Conservation (phyloP, 2,329 filamentous ascomycete species). For the Fusarium sp. region DNA sequence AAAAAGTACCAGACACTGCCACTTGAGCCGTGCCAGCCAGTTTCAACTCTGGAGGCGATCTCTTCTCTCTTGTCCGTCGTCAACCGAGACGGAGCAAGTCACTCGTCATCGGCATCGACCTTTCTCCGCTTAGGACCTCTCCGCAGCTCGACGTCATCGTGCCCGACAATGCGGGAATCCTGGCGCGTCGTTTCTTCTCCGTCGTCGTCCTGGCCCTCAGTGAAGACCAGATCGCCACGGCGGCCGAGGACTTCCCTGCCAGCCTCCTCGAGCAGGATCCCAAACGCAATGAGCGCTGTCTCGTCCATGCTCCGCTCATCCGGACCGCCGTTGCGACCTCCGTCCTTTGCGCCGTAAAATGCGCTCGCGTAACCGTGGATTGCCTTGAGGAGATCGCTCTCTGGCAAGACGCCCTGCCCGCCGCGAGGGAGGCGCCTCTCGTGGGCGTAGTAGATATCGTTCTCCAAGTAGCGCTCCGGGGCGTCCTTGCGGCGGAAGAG, state of each 20-base stretch:
- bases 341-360: slow-evolving; percentile 63
- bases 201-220: slow-evolving; percentile 58
- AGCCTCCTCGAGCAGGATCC: slow-evolving; percentile 77
- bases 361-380: slow-evolving; percentile 72
- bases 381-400: slow-evolving; percentile 72
- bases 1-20: slow-evolving; percentile 1
- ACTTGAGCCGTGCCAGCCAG: not conserved
- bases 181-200: slow-evolving; percentile 31
- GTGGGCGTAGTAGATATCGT: slow-evolving; percentile 74
- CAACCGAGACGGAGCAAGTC: slow-evolving; percentile 3
- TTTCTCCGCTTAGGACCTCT: slow-evolving; percentile 48
- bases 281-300: slow-evolving; percentile 77
- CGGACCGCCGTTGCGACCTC: slow-evolving; percentile 29
- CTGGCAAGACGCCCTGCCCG: slow-evolving; percentile 63
- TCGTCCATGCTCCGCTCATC: slow-evolving; percentile 73
- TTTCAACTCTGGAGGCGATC: slow-evolving; percentile 2
- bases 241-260: slow-evolving; percentile 66
- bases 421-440: slow-evolving; percentile 60
- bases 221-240: slow-evolving; percentile 74
- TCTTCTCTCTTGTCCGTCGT: not conserved
- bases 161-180: slow-evolving; percentile 35
- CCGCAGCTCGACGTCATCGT: slow-evolving; percentile 37
- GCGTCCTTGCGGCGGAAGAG: slow-evolving; percentile 71
- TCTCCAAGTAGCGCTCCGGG: slow-evolving; percentile 71
- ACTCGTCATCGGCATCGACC: slow-evolving; percentile 36